Base-by-base conservation (phyloP, 2,329 filamentous ascomycete genomes). In the Elsinoe arachidis region DNA sequence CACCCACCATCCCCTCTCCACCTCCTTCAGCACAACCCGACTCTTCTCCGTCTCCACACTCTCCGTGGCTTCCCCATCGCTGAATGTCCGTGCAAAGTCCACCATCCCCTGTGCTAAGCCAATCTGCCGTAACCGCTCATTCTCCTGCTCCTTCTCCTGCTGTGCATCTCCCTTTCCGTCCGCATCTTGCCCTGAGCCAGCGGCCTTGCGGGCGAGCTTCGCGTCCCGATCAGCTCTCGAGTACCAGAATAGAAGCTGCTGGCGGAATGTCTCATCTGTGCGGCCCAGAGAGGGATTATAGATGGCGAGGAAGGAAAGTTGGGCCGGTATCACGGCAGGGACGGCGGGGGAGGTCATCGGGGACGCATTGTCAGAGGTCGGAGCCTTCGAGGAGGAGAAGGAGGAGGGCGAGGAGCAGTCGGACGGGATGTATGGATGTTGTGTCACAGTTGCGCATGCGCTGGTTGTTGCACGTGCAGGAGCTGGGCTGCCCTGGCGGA, bases 31-130 rank as follows among this genome's bases (percentile, higher is more conserved):
- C 34, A 97, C 79, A 34, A 96, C 85, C 33, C 91, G 82, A 52
- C 86, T 84, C 75, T 88, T 93, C 65, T 96, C 88, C 1, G 93
- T 97, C 68, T 99, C 93, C 59, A 99, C 85, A 9, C 84, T 84
- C 66, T 96, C 89, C 38, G 96, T 82, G 1, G 88, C 71, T 63
- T 85, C 79, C 59, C 85, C 88, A 60, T 83, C 80, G 1, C 91
- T 87, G 72, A 99, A 99, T 65, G 85, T 91, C 68, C 85, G 82
- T 63, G 88, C 88, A 74, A 99, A 99, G 69, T 85, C 88, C 59
- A 95, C 86, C 86, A 97, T 96, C 69, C 91, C 93, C 75, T 99
- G 93, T 39, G 93, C 93, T 61, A 99, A 82, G 37, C 93, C 93
- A 69, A 99, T 90, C 76, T 96, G 91, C 62, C 93, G 83, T 66